Evolutionary conservation across 129 eudicot genomes (phyloP).

Genomic region (Pseudognaphalium luteoalbum): DNA sequence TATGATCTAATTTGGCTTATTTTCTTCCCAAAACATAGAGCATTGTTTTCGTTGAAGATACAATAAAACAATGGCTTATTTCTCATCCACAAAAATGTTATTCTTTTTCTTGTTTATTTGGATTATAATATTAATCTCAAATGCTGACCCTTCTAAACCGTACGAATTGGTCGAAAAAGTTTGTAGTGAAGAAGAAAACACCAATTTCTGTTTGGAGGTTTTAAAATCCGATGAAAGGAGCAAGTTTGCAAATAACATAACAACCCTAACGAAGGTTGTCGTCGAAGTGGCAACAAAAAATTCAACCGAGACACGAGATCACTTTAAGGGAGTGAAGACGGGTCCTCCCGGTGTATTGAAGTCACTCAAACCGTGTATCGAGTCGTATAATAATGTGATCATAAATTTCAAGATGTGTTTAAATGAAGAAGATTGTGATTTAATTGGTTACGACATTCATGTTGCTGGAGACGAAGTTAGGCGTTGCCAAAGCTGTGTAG

Average conservation of each 20-base stretch:
- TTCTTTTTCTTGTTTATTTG: background rate
- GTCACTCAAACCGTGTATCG: conserved; percentile 11
- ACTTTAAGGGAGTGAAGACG: conserved; percentile 10
- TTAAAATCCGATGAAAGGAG: conserved; percentile 21
- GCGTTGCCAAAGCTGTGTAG: conserved; percentile 25
- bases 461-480: conserved; percentile 22
- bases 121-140: background rate
- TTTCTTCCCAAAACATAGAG: background rate
- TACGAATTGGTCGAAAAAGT: conserved; percentile 18
- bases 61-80: conserved; percentile 3
- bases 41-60: background rate
- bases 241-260: conserved; percentile 11
- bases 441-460: conserved; percentile 22
- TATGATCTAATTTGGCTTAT: background rate
- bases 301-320: conserved; percentile 10
- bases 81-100: conserved; percentile 13
- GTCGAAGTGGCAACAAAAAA: conserved; percentile 16
- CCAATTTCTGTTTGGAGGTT: conserved; percentile 15
- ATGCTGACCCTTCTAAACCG: background rate
- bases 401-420: background rate
- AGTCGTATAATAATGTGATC: conserved; percentile 2
- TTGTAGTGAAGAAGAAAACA: conserved; percentile 14
- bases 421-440: conserved; percentile 20
- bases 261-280: conserved; percentile 8
- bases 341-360: conserved; percentile 16